Base-by-base conservation (phyloP, 345 rosid species). In the Aquilaria sinensis region DNA sequence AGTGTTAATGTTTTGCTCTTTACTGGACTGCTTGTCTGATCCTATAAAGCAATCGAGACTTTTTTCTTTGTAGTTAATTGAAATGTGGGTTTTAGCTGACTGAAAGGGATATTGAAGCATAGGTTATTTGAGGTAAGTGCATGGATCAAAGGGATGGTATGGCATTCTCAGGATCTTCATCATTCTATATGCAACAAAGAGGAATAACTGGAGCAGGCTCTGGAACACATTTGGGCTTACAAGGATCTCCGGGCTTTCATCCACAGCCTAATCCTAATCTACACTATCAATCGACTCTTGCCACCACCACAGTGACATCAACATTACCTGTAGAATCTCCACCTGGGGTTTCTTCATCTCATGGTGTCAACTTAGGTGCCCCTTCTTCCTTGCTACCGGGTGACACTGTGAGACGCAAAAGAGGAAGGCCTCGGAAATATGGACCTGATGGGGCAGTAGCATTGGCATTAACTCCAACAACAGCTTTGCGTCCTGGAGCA, bases 141-240 rank as follows among this genome's bases (percentile, higher is more conserved):
- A 93, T 94, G 99, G 99, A 94, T 83, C 86, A 86, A 81, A 84
- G 96, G 75, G 98, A 89, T 68, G 69, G 89, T 63, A 85, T 92
- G 83, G 74, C 81, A 66, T 80, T 88, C 41, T 64, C 89, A 60
- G 96, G 96, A 61, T 77, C 90, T 33, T 85, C 94, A 63, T 75
- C 97, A 65, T 90, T 83, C 81, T 90, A 80, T 71, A 75, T 85
- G 71, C 97, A 88, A 56, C 97, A 85, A 59, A 80, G 96, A 74
- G 96, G 97, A 56, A 78, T 85, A 72, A 15, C 81, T 63, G 84
- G 84, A 52, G 60, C 88, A 7, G 96, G 80, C 66, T 68, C 92
- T 30, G 93, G 80, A 60, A 51, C 81, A 43, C 91, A 77, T 63
- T 69, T 85, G 12, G 68, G 82, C 60, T 70, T 86, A 58, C 88